A percentile compares a stretch with the other conserved stretches of the same genome.
These are phyloP conservation scores for Phytopythium ostracodes DNA, from an alignment of 352 stramenopile species.

Conservation along the genomic window DNA sequence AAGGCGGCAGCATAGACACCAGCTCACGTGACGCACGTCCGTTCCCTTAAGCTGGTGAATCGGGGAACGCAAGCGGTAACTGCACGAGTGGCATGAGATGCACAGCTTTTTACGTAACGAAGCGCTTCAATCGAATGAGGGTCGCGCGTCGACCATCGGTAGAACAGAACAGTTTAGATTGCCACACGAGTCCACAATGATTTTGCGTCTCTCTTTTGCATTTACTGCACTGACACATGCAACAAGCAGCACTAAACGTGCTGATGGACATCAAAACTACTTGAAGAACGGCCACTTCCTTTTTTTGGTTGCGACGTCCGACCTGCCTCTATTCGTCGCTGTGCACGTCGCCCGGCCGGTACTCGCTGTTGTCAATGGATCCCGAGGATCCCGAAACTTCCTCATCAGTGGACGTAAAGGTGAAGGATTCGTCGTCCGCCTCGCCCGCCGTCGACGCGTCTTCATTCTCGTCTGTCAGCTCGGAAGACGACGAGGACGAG, in stretches of 20 bases:
- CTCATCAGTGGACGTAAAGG: neutral
- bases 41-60: neutral
- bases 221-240: neutral
- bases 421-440: slow-evolving; percentile 6
- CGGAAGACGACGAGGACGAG: slow-evolving; percentile 14
- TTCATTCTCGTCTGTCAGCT: neutral
- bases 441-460: neutral
- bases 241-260: neutral
- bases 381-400: neutral
- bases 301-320: neutral
- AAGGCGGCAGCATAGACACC: slow-evolving; percentile 21
- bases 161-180: neutral
- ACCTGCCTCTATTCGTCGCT: neutral
- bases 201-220: neutral
- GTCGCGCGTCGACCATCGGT: neutral
- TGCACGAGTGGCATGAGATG: neutral
- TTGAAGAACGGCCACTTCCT: neutral
- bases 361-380: neutral
- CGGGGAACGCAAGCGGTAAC: neutral
- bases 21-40: neutral
- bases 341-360: slow-evolving; percentile 2
- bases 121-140: neutral
- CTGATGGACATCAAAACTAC: neutral
- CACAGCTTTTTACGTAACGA: too few species aligned
- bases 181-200: neutral